Conservation (phyloP, 2,329 filamentous ascomycete genomes). For the Cladosporium sp. region DNA sequence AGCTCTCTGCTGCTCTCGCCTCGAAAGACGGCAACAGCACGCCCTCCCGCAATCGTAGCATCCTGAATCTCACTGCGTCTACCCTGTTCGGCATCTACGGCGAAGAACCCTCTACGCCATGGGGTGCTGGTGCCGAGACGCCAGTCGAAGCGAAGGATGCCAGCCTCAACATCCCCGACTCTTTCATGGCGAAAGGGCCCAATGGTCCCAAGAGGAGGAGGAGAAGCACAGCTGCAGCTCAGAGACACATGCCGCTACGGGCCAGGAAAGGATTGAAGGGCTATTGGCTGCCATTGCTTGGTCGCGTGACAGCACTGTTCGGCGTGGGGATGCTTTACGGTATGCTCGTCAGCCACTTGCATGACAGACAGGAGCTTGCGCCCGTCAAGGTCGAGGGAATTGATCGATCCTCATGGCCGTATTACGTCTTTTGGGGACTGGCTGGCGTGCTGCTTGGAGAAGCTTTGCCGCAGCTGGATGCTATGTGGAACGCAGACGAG, state of each 20-base stretch:
- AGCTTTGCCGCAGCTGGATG: slow-evolving; percentile 79
- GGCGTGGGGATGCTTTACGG: slow-evolving; percentile 79
- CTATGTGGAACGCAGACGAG: slow-evolving; percentile 59
- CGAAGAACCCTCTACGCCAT: slow-evolving; percentile 53
- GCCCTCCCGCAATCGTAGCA: slow-evolving; percentile 64
- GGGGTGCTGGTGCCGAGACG: slow-evolving; percentile 60
- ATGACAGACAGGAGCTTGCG: slow-evolving; percentile 62
- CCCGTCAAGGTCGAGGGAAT: slow-evolving; percentile 58
- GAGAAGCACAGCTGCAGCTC: slow-evolving; percentile 22
- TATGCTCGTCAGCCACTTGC: slow-evolving; percentile 72
- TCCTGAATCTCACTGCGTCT: slow-evolving; percentile 81
- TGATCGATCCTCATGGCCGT: slow-evolving; percentile 56
- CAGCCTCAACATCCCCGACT: slow-evolving; percentile 21
- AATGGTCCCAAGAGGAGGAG: slow-evolving; percentile 21
- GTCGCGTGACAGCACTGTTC: slow-evolving; percentile 58
- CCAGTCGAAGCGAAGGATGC: slow-evolving; percentile 13
- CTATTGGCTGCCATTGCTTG: slow-evolving; percentile 41
- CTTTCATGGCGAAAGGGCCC: slow-evolving; percentile 16
- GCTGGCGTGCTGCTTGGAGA: slow-evolving; percentile 74
- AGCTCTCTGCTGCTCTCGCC: slow-evolving; percentile 9
- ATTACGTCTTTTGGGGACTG: slow-evolving; percentile 76
- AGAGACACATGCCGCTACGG: slow-evolving; percentile 15
- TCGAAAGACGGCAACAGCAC: slow-evolving; percentile 38
- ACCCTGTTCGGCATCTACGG: slow-evolving; percentile 91
- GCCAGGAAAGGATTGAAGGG: slow-evolving; percentile 24